These are phyloP conservation scores for Pyrenochaeta sp. DNA, from an alignment of 2,329 filamentous ascomycete species.

Conservation along the genomic window DNA sequence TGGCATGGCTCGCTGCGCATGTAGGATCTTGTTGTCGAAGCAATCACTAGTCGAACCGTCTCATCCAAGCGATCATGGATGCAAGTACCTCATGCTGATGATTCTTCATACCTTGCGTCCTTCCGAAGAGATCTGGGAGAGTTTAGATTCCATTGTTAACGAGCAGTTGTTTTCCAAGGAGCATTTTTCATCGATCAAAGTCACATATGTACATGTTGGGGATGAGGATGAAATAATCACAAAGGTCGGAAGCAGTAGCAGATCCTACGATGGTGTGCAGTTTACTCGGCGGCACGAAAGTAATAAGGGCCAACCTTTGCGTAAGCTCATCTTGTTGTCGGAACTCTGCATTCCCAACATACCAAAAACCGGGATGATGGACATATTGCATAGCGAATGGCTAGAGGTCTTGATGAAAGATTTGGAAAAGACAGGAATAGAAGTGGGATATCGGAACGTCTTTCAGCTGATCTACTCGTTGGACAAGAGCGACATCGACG, in stretches of 20 bases:
- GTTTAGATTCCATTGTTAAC: neutral
- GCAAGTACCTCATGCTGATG: neutral
- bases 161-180: neutral
- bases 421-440: neutral
- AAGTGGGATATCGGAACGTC: constrained; percentile 2
- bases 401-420: neutral
- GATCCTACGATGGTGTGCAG: constrained; percentile 15
- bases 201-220: neutral
- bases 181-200: neutral
- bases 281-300: constrained; percentile 1
- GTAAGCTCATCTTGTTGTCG: constrained; percentile 9
- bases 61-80: neutral
- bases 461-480: constrained; percentile 9
- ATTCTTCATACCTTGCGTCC: neutral
- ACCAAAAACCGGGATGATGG: neutral
- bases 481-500: neutral
- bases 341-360: constrained; percentile 1
- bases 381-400: neutral
- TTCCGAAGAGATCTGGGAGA: neutral
- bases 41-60: neutral
- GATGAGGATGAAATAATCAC: constrained; percentile 7
- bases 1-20: constrained; percentile 20
- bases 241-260: constrained; percentile 12
- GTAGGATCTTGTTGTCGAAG: constrained; percentile 2
- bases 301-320: neutral